Evolutionary conservation across 139 green algal genomes (phyloP).

Genomic region (Closterium sp.): DNA sequence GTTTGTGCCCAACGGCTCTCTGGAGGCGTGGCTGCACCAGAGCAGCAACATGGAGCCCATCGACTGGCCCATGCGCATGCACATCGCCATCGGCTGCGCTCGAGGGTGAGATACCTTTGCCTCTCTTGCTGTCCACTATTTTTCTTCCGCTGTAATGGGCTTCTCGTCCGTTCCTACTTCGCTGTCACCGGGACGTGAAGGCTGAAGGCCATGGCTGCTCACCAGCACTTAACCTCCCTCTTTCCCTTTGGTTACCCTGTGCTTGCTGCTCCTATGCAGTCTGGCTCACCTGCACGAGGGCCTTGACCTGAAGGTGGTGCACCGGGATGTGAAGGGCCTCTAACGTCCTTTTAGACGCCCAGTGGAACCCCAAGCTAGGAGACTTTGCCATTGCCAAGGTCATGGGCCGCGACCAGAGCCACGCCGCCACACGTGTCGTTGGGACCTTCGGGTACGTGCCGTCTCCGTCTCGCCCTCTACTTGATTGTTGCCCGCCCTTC

Average conservation of each 20-base stretch:
- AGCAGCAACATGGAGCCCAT: neutral
- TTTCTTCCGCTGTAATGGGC: neutral
- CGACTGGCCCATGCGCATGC: slow-evolving; percentile 38
- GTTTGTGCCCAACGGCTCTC: slow-evolving; percentile 35
- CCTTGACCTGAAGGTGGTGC: slow-evolving; percentile 19
- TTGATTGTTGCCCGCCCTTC: neutral
- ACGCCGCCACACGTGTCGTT: slow-evolving; percentile 27
- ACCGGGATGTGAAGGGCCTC: slow-evolving; percentile 37
- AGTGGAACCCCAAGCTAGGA: slow-evolving; percentile 26
- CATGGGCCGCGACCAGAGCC: slow-evolving; percentile 15
- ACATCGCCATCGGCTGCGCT: slow-evolving; percentile 21
- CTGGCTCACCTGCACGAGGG: slow-evolving; percentile 35
- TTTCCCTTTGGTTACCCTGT: neutral
- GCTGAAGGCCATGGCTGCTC: no score
- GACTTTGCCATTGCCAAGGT: slow-evolving; percentile 38
- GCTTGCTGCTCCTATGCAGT: neutral
- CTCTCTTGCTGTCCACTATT: neutral
- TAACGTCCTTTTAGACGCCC: slow-evolving; percentile 2
- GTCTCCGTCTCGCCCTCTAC: neutral
- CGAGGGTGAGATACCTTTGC: slow-evolving; percentile 52
- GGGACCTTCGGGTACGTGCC: slow-evolving; percentile 32
- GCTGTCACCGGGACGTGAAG: no score
- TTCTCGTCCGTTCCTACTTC: no score
- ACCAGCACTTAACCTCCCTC: no score
- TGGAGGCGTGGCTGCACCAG: slow-evolving; percentile 32